Conservation (phyloP, 1,284 basidiomycete species). For the Boletus holoroseus region DNA sequence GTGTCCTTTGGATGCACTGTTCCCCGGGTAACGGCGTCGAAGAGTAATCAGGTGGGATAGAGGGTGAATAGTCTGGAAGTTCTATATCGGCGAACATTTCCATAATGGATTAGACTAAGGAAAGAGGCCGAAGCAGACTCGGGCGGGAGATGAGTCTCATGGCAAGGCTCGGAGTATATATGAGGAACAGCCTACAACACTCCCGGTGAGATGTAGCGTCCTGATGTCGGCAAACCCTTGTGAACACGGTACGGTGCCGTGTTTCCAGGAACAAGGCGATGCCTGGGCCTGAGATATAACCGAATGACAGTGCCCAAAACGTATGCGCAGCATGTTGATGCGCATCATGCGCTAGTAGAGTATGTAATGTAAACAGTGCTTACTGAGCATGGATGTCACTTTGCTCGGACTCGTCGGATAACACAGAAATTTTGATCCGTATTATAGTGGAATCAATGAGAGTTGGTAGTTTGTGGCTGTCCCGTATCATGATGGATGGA, state of each 20-base stretch:
- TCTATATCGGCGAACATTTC: slow-evolving; percentile 11
- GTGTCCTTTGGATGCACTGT: slow-evolving; percentile 31
- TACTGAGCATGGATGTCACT: background rate
- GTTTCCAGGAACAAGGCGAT: slow-evolving; percentile 17
- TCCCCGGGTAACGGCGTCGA: slow-evolving; percentile 33
- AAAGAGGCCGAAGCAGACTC: slow-evolving; percentile 3
- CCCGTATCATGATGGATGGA: background rate
- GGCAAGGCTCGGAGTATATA: slow-evolving; percentile 22
- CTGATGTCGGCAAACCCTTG: slow-evolving; percentile 10
- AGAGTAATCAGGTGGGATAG: slow-evolving; percentile 34
- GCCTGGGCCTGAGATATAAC: slow-evolving; percentile 3
- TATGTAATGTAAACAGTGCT: no score
- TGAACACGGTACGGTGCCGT: slow-evolving; percentile 12
- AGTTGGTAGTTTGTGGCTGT: background rate
- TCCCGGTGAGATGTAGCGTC: slow-evolving; percentile 3
- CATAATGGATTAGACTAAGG: slow-evolving; percentile 14
- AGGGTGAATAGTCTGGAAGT: slow-evolving; percentile 30
- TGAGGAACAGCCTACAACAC: slow-evolving; percentile 15
- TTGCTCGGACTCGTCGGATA: background rate
- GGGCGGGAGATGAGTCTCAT: slow-evolving; percentile 2
- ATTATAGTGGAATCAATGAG: background rate
- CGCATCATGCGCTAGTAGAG: no score
- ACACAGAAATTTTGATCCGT: background rate
- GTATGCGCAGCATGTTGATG: slow-evolving; percentile 9
- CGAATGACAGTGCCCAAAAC: slow-evolving; percentile 15